Evolutionary conservation across 2,329 filamentous ascomycete species (phyloP), one percentile per base, ranked within the genome.

Genomic region (Xylariaceae sp.): DNA sequence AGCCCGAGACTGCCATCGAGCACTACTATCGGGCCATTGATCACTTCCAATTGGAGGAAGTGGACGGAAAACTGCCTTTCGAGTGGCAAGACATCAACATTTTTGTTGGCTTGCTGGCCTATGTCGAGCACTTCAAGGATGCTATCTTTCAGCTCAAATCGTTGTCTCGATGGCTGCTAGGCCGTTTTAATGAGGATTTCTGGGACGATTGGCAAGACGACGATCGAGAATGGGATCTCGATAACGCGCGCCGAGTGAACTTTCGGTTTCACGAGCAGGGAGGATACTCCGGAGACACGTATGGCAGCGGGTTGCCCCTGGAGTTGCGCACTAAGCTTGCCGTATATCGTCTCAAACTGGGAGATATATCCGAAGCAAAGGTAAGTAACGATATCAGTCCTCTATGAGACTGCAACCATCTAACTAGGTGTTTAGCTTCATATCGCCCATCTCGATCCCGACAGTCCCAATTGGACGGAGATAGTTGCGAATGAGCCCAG

Each of bases 151-250:
- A 88, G 62, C 78, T 95, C 10, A 94, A 89, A 71, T 79, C 79
- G 1, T 74, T 96, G 13, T 84, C 88, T 18, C 82, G 95, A 58
- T 96, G 92, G 91, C 79, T 96, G 57, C 78, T 96, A 45, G 89
- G 90, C 7, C 86, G 94, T 53, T 77, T 80, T 42, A 77, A 82
- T 3, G 92, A 99, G 71, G 73, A 69, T 0, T 90, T 86, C 68
- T 99, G 94, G 94, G 88, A 95, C 59, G 71, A 80, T 7, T 80
- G 82, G 64, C 77, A 82, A 35, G 78, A 83, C 4, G 90, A 97
- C 70, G 92, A 96, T 72, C 82, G 92, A 58, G 94, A 99, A 74
- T 99, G 92, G 85, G 94, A 99, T 71, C 74, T 82, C 4, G 82
- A 87, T 50, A 84, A 91, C 68, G 78, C 81, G 17, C 87, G 94